phyloP scores from a whole-genome alignment of 2,329 filamentous ascomycete genomes.

The Allantophomopsis lycopodina region DNA sequence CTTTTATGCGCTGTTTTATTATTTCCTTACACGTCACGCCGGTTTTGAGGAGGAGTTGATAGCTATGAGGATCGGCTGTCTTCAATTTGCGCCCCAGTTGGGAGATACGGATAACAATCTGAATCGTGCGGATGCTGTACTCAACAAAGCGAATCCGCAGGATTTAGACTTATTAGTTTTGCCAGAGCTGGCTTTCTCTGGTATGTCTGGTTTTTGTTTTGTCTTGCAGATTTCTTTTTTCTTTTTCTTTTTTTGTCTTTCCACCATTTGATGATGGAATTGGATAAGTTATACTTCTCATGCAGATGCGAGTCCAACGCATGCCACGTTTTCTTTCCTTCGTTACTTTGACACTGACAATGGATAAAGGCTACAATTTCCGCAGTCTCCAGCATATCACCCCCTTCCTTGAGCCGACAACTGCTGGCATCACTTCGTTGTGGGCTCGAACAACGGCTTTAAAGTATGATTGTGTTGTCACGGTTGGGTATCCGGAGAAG shows the following conservation, averaged over 20 bases:
- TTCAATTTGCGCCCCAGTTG: constrained; percentile 55
- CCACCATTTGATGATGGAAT: too few relatives aligned
- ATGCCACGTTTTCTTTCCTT: too few relatives aligned
- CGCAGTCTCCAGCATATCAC: constrained; percentile 51
- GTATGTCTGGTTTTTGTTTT: constrained; percentile 24
- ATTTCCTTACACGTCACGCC: too few relatives aligned
- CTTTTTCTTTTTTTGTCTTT: too few relatives aligned
- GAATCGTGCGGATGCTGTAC: constrained; percentile 45
- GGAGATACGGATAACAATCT: constrained; percentile 52
- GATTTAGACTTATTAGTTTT: constrained; percentile 54
- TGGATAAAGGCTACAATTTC: constrained; percentile 53
- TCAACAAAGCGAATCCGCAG: constrained; percentile 33
- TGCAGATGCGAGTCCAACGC: too few relatives aligned
- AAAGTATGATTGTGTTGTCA: constrained; percentile 53
- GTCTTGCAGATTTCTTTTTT: neutral
- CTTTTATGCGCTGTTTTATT: too few relatives aligned
- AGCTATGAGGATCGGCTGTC: constrained; percentile 47
- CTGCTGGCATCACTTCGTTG: constrained; percentile 49
- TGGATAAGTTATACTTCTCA: neutral
- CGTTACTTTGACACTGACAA: neutral
- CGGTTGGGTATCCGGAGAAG: constrained; percentile 63
- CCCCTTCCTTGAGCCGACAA: constrained; percentile 52
- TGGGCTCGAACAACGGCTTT: constrained; percentile 59
- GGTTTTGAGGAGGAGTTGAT: too few relatives aligned
- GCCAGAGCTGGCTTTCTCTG: constrained; percentile 61